A percentile compares a stretch with the other conserved stretches of the same genome.
Evolutionary conservation across 2,329 filamentous ascomycete species (phyloP).

Genomic region (Phaeosphaeria sp.): DNA sequence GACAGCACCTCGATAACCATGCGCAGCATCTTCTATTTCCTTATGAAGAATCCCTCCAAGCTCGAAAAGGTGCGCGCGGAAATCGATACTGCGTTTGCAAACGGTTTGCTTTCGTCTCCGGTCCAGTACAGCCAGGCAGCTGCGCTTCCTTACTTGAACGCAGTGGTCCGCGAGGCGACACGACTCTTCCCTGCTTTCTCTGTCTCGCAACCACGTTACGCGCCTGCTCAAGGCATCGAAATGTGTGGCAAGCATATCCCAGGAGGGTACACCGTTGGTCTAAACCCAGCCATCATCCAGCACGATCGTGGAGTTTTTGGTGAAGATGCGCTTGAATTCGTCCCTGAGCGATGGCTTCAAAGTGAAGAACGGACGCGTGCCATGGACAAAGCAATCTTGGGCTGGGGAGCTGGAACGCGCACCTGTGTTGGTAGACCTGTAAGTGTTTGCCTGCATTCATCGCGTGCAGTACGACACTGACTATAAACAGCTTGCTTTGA

Average conservation of each 20-base stretch:
- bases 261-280: conserved; percentile 75
- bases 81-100: conserved; percentile 22
- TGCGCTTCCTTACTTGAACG: conserved; percentile 75
- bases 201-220: conserved; percentile 73
- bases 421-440: conserved; percentile 68
- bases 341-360: conserved; percentile 71
- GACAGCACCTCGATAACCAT: conserved; percentile 48
- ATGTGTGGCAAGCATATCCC: conserved; percentile 68
- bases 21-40: conserved; percentile 48
- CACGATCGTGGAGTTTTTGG: conserved; percentile 71
- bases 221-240: conserved; percentile 67
- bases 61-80: conserved; percentile 19
- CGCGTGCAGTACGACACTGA: background rate
- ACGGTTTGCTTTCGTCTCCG: conserved; percentile 16
- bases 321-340: conserved; percentile 66
- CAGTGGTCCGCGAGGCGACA: conserved; percentile 78
- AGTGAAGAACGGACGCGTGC: conserved; percentile 62
- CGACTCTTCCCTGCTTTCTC: conserved; percentile 76
- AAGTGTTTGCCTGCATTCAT: conserved; percentile 31
- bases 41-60: conserved; percentile 41
- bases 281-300: conserved; percentile 78
- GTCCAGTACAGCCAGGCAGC: conserved; percentile 58
- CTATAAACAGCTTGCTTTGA: conserved; percentile 16
- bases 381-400: conserved; percentile 72
- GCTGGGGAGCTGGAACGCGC: conserved; percentile 73